Evolutionary conservation across 495 filamentous ascomycete species (phyloP).

Genomic region (Gamarada debralockiae): DNA sequence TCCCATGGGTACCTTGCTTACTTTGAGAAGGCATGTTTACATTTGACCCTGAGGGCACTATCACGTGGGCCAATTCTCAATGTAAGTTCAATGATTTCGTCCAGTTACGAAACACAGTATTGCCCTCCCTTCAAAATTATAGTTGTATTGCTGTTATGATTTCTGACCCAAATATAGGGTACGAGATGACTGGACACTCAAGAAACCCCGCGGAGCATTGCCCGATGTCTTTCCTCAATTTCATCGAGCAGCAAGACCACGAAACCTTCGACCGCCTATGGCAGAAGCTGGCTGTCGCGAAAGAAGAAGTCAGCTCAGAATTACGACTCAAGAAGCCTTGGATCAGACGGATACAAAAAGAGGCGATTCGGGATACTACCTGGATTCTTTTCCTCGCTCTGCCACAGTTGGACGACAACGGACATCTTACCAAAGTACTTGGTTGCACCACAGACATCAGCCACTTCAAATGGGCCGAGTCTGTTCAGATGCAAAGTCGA

Average conservation of each 20-base stretch:
- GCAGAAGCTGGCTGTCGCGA: slow-evolving; percentile 50
- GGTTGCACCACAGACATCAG: slow-evolving; percentile 35
- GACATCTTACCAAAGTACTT: slow-evolving; percentile 15
- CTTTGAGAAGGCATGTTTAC: slow-evolving; percentile 61
- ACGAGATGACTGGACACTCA: slow-evolving; percentile 23
- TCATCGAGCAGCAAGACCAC: slow-evolving; percentile 57
- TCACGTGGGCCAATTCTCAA: slow-evolving; percentile 57
- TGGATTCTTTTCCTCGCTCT: slow-evolving; percentile 69
- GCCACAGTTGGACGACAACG: slow-evolving; percentile 49
- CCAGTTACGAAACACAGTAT: too few relatives aligned
- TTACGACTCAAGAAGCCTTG: slow-evolving; percentile 63
- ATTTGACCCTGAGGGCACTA: slow-evolving; percentile 52
- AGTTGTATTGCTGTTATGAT: neutral
- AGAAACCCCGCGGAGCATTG: slow-evolving; percentile 15
- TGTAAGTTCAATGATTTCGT: slow-evolving; percentile 4
- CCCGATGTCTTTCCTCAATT: slow-evolving; percentile 53
- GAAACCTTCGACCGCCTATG: slow-evolving; percentile 46
- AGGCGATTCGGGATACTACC: slow-evolving; percentile 41
- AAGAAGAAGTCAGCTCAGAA: slow-evolving; percentile 54
- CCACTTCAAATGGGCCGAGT: slow-evolving; percentile 59
- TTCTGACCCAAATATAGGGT: slow-evolving; percentile 11
- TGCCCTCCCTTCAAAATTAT: neutral
- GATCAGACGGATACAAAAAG: slow-evolving; percentile 44
- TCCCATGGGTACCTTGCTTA: neutral
- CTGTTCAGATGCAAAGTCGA: slow-evolving; percentile 56